These are phyloP conservation scores for Zizania palustris DNA, from an alignment of 202 grass and related monocot species.

Conservation along the genomic window DNA sequence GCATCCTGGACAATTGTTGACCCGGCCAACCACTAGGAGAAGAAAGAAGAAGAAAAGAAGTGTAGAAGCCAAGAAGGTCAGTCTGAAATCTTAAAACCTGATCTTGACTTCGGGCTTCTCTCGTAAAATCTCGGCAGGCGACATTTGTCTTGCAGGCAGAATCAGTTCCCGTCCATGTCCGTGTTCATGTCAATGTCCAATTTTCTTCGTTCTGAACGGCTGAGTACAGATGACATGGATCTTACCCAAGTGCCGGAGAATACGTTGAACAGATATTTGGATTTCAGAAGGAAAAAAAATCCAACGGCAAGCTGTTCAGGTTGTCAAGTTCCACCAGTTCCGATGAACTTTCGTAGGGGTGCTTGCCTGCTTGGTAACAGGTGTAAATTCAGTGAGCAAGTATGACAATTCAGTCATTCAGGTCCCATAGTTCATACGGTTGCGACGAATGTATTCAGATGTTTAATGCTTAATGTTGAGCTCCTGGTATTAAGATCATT, in stretches of 20 bases:
- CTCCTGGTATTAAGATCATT: not conserved
- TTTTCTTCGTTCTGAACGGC: not conserved
- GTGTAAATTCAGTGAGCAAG: not conserved
- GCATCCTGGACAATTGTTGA: not conserved
- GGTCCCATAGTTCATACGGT: not conserved
- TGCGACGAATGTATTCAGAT: not conserved
- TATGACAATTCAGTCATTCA: not conserved
- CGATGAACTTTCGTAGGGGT: not conserved
- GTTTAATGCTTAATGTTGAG: not conserved
- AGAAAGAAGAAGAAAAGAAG: not conserved
- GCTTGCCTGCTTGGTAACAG: no score
- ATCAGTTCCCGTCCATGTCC: not conserved
- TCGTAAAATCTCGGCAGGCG: not conserved
- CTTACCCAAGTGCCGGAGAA: not conserved
- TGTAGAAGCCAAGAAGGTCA: not conserved
- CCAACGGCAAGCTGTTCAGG: not conserved
- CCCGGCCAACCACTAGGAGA: not conserved
- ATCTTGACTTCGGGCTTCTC: slow-evolving; percentile 34
- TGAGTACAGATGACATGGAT: not conserved
- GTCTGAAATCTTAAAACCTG: slow-evolving; percentile 39
- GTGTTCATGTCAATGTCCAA: not conserved
- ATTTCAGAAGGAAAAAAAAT: not conserved
- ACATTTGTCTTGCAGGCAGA: not conserved
- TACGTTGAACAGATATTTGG: not conserved
- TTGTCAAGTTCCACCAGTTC: not conserved